Conservation (phyloP, 768 basidiomycete species). For the Tricholoma sp. region DNA sequence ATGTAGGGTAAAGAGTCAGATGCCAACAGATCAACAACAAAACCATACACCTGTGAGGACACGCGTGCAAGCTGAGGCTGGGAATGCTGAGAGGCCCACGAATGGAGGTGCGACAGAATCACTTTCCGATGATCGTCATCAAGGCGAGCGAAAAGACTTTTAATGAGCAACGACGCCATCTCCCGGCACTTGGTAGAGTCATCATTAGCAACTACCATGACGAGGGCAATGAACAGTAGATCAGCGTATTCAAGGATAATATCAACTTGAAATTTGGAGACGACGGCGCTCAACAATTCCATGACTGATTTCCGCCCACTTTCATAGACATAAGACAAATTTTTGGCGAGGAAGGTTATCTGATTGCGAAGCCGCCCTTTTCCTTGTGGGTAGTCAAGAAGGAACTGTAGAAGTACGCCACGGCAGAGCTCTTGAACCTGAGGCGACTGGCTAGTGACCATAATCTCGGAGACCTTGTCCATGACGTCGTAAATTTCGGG, state of each 20-base stretch:
- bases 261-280: conserved; percentile 76
- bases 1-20: conserved; percentile 41
- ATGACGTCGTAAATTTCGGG: conserved; percentile 97
- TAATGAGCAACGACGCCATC: conserved; percentile 82
- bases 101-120: conserved; percentile 67
- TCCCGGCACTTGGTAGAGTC: conserved; percentile 85
- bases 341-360: conserved; percentile 89
- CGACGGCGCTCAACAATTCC: conserved; percentile 81
- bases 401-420: conserved; percentile 84
- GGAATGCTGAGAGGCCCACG: conserved; percentile 66
- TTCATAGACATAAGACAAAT: conserved; percentile 86
- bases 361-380: conserved; percentile 83
- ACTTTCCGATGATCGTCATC: conserved; percentile 50
- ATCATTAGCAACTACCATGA: conserved; percentile 93
- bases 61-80: conserved; percentile 65
- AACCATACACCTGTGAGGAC: conserved; percentile 77
- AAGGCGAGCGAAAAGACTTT: conserved; percentile 66
- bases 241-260: conserved; percentile 80
- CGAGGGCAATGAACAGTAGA: conserved; percentile 84
- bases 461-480: conserved; percentile 86
- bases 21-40: conserved; percentile 68
- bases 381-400: conserved; percentile 96
- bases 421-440: conserved; percentile 92
- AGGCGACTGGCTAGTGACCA: conserved; percentile 89
- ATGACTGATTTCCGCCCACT: conserved; percentile 91